A percentile compares a stretch with the other conserved stretches of the same genome.
phyloP scores from a whole-genome alignment of 352 stramenopile genomes.

The Pythium guiyangense region DNA sequence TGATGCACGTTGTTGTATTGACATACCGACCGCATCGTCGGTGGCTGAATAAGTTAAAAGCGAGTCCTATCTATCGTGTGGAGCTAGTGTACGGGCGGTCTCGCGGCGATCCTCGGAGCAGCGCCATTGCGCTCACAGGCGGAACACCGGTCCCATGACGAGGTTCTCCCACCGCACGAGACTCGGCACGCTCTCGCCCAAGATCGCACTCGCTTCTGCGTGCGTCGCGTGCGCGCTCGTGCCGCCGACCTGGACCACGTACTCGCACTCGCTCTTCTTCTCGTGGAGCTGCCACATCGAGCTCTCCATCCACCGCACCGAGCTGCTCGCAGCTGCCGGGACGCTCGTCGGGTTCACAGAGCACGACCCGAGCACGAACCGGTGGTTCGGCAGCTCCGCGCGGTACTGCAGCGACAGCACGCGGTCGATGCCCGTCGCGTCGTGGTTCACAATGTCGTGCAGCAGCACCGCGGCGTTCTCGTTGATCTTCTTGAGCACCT shows the following conservation, averaged over 20 bases:
- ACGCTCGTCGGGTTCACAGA: constrained; percentile 51
- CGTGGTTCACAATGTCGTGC: constrained; percentile 7
- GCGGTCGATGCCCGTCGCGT: constrained; percentile 9
- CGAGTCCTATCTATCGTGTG: too few species aligned
- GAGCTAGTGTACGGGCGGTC: too few species aligned
- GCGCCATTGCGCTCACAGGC: background rate
- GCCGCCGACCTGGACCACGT: constrained; percentile 48
- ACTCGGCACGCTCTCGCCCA: constrained; percentile 3
- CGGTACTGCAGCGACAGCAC: constrained; percentile 10
- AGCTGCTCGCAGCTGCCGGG: constrained; percentile 51
- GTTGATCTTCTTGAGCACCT: constrained; percentile 7
- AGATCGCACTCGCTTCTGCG: constrained; percentile 11
- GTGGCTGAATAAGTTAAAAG: too few species aligned
- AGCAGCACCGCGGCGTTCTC: constrained; percentile 7
- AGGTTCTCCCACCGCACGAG: constrained; percentile 7
- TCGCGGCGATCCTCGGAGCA: too few species aligned
- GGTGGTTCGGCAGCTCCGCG: constrained; percentile 25
- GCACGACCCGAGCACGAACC: constrained; percentile 68
- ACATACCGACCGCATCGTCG: too few species aligned
- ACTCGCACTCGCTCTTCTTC: constrained; percentile 8
- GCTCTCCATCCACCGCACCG: constrained; percentile 78
- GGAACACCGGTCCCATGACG: constrained; percentile 10
- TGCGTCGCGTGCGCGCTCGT: constrained; percentile 9
- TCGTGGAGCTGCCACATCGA: constrained; percentile 48
- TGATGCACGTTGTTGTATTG: too few species aligned